Evolutionary conservation across 139 green algal genomes (phyloP).

Genomic region (Tetradesmus lagerheimii): DNA sequence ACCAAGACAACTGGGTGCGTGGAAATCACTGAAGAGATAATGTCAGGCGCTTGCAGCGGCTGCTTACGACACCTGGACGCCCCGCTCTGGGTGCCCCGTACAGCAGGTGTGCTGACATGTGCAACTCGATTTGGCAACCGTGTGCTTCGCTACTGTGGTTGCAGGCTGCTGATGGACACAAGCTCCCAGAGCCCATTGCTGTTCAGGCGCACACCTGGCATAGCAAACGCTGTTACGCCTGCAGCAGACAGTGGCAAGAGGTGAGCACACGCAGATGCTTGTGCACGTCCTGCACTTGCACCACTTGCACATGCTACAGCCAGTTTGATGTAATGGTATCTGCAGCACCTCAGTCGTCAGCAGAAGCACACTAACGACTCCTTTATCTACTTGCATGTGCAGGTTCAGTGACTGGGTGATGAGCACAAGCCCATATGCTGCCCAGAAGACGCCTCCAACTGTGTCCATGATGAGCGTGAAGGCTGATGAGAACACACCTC

Average conservation of each 20-base stretch:
- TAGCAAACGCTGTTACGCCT: neutral
- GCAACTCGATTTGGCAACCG: neutral
- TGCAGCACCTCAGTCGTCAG: too few relatives aligned
- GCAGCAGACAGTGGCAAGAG: conserved; percentile 10
- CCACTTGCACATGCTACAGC: too few relatives aligned
- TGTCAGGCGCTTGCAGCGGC: neutral
- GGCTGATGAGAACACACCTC: conserved; percentile 37
- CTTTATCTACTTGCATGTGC: neutral
- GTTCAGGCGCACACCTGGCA: conserved; percentile 12
- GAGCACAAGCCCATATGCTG: conserved; percentile 39
- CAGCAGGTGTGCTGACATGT: neutral
- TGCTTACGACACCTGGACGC: neutral
- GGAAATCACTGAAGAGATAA: neutral
- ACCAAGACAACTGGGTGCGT: neutral
- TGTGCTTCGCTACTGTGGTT: neutral
- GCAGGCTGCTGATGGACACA: conserved; percentile 1
- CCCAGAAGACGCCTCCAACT: conserved; percentile 14
- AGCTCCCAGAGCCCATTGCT: conserved; percentile 13
- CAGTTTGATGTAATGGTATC: too few relatives aligned
- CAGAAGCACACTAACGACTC: neutral
- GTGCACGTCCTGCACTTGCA: neutral
- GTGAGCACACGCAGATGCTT: neutral
- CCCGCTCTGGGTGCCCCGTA: neutral
- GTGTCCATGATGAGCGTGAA: conserved; percentile 33
- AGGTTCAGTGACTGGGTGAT: conserved; percentile 34